These are phyloP conservation scores for Termitomyces heimii DNA, from an alignment of 768 basidiomycete species.

Conservation along the genomic window DNA sequence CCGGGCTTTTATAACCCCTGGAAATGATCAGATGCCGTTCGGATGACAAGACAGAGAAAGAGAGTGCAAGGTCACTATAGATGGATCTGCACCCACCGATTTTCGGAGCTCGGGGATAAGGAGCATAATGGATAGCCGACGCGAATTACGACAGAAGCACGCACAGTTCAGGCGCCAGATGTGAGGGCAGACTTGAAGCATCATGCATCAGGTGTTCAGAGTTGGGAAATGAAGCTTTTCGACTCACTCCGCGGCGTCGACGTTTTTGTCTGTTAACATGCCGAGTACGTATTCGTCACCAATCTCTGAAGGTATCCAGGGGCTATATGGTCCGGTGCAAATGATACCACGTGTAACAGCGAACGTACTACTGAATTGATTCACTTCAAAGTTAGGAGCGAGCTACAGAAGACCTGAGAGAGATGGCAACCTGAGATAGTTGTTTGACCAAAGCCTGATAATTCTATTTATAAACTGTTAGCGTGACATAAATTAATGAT, in stretches of 20 bases:
- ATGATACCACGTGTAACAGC: background rate
- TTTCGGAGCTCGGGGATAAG: background rate
- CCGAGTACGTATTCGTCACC: background rate
- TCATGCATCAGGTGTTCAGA: background rate
- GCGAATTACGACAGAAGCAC: background rate
- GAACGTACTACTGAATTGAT: background rate
- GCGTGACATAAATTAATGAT: too few relatives aligned
- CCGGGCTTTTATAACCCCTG: background rate
- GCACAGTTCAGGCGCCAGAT: background rate
- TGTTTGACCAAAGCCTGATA: too few relatives aligned
- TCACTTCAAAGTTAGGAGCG: background rate
- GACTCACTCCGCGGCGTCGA: background rate
- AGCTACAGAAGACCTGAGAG: background rate
- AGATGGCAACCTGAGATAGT: too few relatives aligned
- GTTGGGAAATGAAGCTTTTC: background rate
- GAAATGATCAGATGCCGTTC: background rate
- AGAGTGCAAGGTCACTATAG: background rate
- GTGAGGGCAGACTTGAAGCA: background rate
- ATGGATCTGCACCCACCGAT: background rate
- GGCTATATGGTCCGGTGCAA: background rate
- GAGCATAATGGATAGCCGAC: background rate
- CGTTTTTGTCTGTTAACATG: background rate
- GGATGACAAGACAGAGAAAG: background rate
- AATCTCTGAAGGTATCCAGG: background rate
- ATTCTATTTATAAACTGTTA: too few relatives aligned